phyloP scores from a whole-genome alignment of 2,329 filamentous ascomycete species.

The Cordyceps tenuipes region DNA sequence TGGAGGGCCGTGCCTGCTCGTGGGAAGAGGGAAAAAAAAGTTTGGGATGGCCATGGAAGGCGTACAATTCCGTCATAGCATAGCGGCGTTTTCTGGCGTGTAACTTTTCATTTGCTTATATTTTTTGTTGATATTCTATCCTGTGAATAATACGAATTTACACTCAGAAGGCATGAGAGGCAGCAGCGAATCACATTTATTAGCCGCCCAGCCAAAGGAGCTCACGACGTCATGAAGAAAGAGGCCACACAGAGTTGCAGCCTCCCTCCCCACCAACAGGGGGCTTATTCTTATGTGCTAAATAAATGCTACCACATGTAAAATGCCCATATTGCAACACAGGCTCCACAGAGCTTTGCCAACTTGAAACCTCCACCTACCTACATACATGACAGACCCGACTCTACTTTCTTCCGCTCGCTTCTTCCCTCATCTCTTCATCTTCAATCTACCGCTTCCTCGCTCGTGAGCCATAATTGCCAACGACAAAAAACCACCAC shows the following conservation, averaged over 20 bases:
- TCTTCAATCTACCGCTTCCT: not conserved
- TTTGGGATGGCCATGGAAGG: not conserved
- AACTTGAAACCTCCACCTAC: slow-evolving; percentile 11
- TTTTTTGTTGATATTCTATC: slow-evolving; percentile 4
- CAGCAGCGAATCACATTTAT: not conserved
- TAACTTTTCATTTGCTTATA: not conserved
- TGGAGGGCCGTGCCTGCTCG: not conserved
- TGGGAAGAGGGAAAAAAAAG: not conserved
- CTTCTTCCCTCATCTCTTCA: not conserved
- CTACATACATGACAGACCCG: not conserved
- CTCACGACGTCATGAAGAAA: slow-evolving; percentile 4
- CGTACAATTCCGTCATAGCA: slow-evolving; percentile 10
- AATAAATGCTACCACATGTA: no score
- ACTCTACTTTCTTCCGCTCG: no score
- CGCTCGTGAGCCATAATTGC: not conserved
- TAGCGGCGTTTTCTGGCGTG: slow-evolving; percentile 12
- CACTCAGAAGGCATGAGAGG: not conserved
- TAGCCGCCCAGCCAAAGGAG: not conserved
- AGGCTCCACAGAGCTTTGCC: slow-evolving; percentile 1
- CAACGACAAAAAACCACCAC: not conserved
- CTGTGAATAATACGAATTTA: slow-evolving; percentile 10
- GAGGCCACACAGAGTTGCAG: not conserved
- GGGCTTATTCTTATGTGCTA: no score
- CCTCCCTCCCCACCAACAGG: not conserved
- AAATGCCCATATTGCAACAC: not conserved